Percentiles rank a stretch among this genome's conserved stretches.
Evolutionary conservation across 179 eudicot genomes (phyloP).

Genomic region (Corrigiola litoralis): DNA sequence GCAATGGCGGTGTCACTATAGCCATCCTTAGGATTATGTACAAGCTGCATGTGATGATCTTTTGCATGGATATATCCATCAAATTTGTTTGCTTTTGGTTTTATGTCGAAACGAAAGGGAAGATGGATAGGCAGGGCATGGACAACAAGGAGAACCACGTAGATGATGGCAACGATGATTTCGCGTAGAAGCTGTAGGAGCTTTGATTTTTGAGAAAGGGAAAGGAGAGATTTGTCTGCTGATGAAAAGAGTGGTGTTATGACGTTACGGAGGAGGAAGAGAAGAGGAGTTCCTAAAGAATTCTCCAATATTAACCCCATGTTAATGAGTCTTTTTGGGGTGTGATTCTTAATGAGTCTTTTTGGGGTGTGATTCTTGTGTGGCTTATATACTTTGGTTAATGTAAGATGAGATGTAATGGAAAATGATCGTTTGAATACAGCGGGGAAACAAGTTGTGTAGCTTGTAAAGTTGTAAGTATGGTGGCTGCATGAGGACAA

Average conservation of each 20-base stretch:
- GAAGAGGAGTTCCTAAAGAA: not conserved
- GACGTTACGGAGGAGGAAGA: constrained; percentile 31
- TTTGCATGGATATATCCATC: not conserved
- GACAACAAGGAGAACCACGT: constrained; percentile 33
- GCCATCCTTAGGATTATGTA: not conserved
- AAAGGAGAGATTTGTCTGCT: constrained; percentile 34
- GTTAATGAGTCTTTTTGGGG: not conserved
- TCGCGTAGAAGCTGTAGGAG: constrained; percentile 39
- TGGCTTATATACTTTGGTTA: too few relatives aligned
- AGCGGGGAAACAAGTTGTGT: not conserved
- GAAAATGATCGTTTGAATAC: not conserved
- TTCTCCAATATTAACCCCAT: constrained; percentile 13
- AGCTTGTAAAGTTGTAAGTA: not conserved
- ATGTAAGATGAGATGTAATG: not conserved
- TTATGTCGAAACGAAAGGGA: not conserved
- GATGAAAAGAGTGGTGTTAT: constrained; percentile 30
- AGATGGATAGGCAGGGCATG: constrained; percentile 24
- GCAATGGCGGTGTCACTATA: constrained; percentile 41
- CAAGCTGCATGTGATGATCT: constrained; percentile 1
- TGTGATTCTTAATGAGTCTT: not conserved
- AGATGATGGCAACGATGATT: constrained; percentile 19
- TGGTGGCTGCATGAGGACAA: constrained; percentile 6
- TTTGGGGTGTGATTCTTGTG: too few relatives aligned
- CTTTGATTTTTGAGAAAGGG: constrained; percentile 25
- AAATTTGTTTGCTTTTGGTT: too few relatives aligned